Evolutionary conservation across 202 grass and related monocot species (phyloP).

Genomic region (Schoenoplectus triqueter): DNA sequence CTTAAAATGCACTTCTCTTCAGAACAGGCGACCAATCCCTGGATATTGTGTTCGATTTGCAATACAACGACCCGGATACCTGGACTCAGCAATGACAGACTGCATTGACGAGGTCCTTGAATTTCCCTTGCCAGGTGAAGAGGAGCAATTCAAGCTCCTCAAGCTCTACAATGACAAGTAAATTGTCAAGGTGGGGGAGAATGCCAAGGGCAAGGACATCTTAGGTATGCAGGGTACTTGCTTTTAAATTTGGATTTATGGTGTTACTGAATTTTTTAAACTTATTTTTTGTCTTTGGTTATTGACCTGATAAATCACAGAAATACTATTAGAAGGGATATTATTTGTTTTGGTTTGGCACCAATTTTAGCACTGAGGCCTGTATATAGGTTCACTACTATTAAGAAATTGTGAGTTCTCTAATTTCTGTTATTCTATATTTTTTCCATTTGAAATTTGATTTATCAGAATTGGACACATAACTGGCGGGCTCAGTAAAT

Average conservation of each 20-base stretch:
- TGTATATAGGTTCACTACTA: too few relatives aligned
- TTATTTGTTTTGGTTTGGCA: too few relatives aligned
- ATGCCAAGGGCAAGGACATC: slow-evolving; percentile 34
- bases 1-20: slow-evolving; percentile 91
- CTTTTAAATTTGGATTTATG: neutral
- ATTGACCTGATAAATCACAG: neutral
- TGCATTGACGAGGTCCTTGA: slow-evolving; percentile 96
- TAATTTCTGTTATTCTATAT: too few relatives aligned
- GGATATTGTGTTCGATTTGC: slow-evolving; percentile 92
- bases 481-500: too few relatives aligned
- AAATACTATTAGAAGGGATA: too few relatives aligned
- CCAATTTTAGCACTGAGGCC: too few relatives aligned
- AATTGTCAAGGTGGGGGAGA: slow-evolving; percentile 69
- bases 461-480: too few relatives aligned
- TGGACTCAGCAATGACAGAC: slow-evolving; percentile 85
- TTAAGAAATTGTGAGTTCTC: too few relatives aligned
- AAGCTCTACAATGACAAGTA: slow-evolving; percentile 95
- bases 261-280: neutral
- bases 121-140: slow-evolving; percentile 90
- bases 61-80: slow-evolving; percentile 88
- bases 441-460: too few relatives aligned
- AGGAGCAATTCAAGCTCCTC: slow-evolving; percentile 77
- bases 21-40: slow-evolving; percentile 93
- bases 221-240: slow-evolving; percentile 27
- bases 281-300: neutral